Conservation (phyloP, 805 yeast genomes). For the Alloascoidea africana region DNA sequence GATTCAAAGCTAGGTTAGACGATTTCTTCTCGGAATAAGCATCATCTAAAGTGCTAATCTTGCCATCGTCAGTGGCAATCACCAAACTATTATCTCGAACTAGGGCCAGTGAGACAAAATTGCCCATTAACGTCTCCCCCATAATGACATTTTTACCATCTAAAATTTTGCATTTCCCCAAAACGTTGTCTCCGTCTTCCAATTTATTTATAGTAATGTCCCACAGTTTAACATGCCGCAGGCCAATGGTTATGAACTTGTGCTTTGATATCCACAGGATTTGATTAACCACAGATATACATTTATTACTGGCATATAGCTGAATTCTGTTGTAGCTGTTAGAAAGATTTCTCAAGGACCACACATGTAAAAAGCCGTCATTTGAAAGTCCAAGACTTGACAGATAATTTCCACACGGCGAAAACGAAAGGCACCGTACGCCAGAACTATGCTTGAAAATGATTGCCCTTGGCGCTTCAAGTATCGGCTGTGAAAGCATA, state of each 20-base stretch:
- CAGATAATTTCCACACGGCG: slow-evolving; percentile 38
- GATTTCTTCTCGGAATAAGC: too few species aligned
- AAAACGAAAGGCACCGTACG: slow-evolving; percentile 35
- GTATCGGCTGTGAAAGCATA: slow-evolving; percentile 24
- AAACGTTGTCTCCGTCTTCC: too few species aligned
- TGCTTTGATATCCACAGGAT: slow-evolving; percentile 37
- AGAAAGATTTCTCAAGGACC: slow-evolving; percentile 25
- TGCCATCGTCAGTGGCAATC: background rate
- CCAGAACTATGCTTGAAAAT: slow-evolving; percentile 57
- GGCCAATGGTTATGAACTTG: slow-evolving; percentile 39
- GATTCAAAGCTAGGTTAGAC: too few species aligned
- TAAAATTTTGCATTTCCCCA: too few species aligned
- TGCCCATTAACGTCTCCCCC: background rate
- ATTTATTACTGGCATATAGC: slow-evolving; percentile 39
- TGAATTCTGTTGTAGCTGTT: slow-evolving; percentile 17
- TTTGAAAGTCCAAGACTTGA: slow-evolving; percentile 52
- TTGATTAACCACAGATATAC: slow-evolving; percentile 42
- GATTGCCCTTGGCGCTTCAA: slow-evolving; percentile 20
- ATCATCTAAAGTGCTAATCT: too few species aligned
- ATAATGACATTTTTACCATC: background rate
- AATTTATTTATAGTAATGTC: slow-evolving; percentile 13
- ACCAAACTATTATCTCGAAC: background rate
- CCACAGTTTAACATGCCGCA: slow-evolving; percentile 53
- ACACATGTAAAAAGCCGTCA: slow-evolving; percentile 53
- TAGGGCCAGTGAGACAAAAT: too few species aligned